Percentiles rank a stretch among this genome's conserved stretches.
Evolutionary conservation across 805 yeast species (phyloP).

Genomic region (Kodamaea jinghongensis): DNA sequence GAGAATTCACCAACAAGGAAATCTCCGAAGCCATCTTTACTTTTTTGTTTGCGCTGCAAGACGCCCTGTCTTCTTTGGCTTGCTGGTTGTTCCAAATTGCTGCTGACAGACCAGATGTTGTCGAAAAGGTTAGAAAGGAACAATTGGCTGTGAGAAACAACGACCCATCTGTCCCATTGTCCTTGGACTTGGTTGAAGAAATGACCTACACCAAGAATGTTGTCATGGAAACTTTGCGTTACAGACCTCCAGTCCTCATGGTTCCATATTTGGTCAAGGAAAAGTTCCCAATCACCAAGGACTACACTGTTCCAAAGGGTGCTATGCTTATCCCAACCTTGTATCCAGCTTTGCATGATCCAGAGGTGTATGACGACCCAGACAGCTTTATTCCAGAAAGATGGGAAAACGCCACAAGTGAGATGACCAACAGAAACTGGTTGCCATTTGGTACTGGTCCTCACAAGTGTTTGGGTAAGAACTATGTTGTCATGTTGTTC

Average conservation of each 20-base stretch:
- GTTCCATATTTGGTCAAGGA: slow-evolving; percentile 94
- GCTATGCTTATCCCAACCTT: slow-evolving; percentile 94
- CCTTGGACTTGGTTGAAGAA: slow-evolving; percentile 71
- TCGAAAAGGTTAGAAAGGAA: slow-evolving; percentile 84
- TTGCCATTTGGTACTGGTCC: slow-evolving; percentile 97
- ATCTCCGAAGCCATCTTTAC: slow-evolving; percentile 97
- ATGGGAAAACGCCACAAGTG: slow-evolving; percentile 84
- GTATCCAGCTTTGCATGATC: slow-evolving; percentile 96
- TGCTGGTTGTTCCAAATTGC: slow-evolving; percentile 98
- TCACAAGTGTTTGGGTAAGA: slow-evolving; percentile 93
- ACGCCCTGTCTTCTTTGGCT: slow-evolving; percentile 94
- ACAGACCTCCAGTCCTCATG: slow-evolving; percentile 97
- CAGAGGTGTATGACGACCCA: slow-evolving; percentile 93
- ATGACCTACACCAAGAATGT: slow-evolving; percentile 90
- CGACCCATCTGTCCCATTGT: slow-evolving; percentile 61
- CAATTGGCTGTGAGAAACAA: slow-evolving; percentile 80
- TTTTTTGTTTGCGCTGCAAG: slow-evolving; percentile 95
- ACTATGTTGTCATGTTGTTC: slow-evolving; percentile 86
- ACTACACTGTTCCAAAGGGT: slow-evolving; percentile 93
- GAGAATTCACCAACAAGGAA: slow-evolving; percentile 86
- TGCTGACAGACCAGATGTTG: slow-evolving; percentile 93
- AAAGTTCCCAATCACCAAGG: slow-evolving; percentile 75
- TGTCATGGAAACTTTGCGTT: slow-evolving; percentile 87
- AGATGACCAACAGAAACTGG: slow-evolving; percentile 84
- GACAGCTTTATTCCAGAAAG: slow-evolving; percentile 95